Percentiles rank a stretch among this genome's conserved stretches.
phyloP scores from a whole-genome alignment of 139 green algal genomes.

The Edaphochlamys debaryana region DNA sequence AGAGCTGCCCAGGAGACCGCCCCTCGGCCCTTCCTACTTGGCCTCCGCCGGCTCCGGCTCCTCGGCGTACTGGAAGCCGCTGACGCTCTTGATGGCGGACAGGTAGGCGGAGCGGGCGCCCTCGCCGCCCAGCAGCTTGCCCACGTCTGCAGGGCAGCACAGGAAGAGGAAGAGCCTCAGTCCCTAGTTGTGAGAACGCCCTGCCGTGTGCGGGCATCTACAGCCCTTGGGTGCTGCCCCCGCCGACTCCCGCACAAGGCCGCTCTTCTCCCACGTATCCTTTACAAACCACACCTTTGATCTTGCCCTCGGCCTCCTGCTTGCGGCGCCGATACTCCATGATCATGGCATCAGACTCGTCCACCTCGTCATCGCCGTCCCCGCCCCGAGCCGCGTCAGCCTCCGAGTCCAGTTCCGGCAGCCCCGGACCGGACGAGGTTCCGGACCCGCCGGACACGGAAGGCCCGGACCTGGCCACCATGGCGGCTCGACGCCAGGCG shows the following conservation, averaged over 20 bases:
- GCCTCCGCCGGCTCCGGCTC: too few species aligned
- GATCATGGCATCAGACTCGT: not conserved
- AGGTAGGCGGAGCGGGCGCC: constrained; percentile 22
- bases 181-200: too few species aligned
- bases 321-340: constrained; percentile 21
- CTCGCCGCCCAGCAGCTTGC: constrained; percentile 14
- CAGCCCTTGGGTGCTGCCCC: too few species aligned
- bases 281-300: too few species aligned
- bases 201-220: too few species aligned
- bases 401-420: not conserved
- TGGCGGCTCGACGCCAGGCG: not conserved
- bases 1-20: too few species aligned
- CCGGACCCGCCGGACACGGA: not conserved
- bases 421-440: not conserved
- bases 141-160: constrained; percentile 10
- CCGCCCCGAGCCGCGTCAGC: not conserved
- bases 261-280: too few species aligned
- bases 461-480: not conserved
- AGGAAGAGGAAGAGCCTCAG: too few species aligned
- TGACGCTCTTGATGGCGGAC: not conserved
- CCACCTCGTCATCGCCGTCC: not conserved
- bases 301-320: constrained; percentile 14
- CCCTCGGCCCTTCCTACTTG: too few species aligned
- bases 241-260: too few species aligned
- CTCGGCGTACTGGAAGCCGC: too few species aligned